Base-by-base conservation (phyloP, 768 basidiomycete species). In the Lactarius vividus region DNA sequence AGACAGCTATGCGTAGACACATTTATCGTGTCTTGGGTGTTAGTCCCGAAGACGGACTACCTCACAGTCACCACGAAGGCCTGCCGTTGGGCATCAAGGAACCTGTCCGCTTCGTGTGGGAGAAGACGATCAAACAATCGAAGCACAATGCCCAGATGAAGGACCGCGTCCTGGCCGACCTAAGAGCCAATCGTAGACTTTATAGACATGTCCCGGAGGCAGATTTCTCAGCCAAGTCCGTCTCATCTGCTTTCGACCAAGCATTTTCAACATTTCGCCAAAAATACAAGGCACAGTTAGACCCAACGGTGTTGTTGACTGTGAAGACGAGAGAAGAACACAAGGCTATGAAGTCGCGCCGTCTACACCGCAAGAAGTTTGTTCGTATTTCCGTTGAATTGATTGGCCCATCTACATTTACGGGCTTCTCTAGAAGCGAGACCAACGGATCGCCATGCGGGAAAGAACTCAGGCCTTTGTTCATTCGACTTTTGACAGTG, bases 41-140 rank as follows among this genome's bases (percentile, higher is more conserved):
- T 6, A 78, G 81, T 8, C 80, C 74, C 42, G 87, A 85, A 70
- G 84, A 84, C 65, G 72, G 81, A 1, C 76, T 91, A 9, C 90
- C 90, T 0, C 83, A 84, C 63, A 85, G 82, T 60, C 84, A 89
- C 70, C 69, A 71, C 11, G 89, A 91, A 71, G 86, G 84, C 18
- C 77, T 74, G 13, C 71, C 75, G 3, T 70, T 86, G 1, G 77
- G 75, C 2, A 71, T 78, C 13, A 73, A 79, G 26, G 82, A 86
- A n/a, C 83, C 88, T 1, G 79, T 91, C 16, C 86, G 89, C 23
- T 91, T 91, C 69, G 86, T 90, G 4, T 92, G 90, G 90, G 85
- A 88, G 67, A 89, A 89, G 73, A 92, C 90, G 2, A 79, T 83
- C 13, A 88, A 85, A 66, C 88, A 91, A 70, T 91, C 89, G 1